Percentiles rank a stretch among this genome's conserved stretches.
phyloP scores from a whole-genome alignment of 2,329 filamentous ascomycete genomes.

The Bertia moriformis region DNA sequence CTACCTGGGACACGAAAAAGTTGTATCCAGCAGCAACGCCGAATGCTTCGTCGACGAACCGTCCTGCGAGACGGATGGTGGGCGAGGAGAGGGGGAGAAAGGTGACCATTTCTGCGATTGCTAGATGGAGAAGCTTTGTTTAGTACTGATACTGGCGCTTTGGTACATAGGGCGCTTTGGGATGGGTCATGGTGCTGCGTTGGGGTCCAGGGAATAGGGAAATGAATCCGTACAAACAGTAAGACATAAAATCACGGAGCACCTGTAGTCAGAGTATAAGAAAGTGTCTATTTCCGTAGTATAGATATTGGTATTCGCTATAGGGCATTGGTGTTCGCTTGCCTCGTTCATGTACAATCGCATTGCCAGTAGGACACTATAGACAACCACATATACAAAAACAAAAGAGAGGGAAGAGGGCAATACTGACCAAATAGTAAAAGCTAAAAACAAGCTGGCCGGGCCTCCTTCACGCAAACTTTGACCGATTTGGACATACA shows the following conservation, averaged over 20 bases:
- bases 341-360: too few species aligned
- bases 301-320: too few species aligned
- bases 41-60: conserved; percentile 52
- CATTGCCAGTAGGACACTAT: too few species aligned
- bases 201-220: not conserved
- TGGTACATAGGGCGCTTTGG: conserved; percentile 16
- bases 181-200: too few species aligned
- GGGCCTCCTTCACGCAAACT: conserved; percentile 34
- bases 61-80: conserved; percentile 48
- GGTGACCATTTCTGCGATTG: conserved; percentile 48
- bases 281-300: too few species aligned
- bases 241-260: conserved; percentile 10
- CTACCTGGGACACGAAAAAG: conserved; percentile 12
- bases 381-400: too few species aligned
- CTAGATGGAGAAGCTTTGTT: conserved; percentile 32
- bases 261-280: conserved; percentile 5
- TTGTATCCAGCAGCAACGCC: conserved; percentile 38
- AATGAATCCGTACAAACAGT: conserved; percentile 6
- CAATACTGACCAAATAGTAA: not conserved
- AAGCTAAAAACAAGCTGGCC: conserved; percentile 40
- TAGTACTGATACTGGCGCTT: conserved; percentile 37
- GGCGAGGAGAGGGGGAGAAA: conserved; percentile 48
- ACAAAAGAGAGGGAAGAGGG: not conserved
- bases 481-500: conserved; percentile 47
- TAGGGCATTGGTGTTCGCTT: too few species aligned